Conservation (phyloP, 257 asterid species). For the Agastache rugosa region DNA sequence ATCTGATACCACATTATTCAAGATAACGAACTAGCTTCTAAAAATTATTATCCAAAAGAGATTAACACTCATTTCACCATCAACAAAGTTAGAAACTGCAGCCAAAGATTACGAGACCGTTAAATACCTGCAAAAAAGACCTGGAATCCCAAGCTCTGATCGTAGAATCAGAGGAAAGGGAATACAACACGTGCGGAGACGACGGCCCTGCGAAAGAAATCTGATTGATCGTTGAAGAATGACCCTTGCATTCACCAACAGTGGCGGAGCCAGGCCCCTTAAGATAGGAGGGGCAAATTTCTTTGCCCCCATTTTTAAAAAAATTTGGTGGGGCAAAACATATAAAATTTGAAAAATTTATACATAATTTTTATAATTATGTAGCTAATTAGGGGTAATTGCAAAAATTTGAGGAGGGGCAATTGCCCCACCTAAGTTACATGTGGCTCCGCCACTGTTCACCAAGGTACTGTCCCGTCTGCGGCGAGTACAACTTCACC, state of each 20-base stretch:
- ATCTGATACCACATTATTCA: not conserved
- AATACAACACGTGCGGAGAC: constrained; percentile 69
- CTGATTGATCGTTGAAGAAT: constrained; percentile 75
- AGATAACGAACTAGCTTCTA: not conserved
- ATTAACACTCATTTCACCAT: not conserved
- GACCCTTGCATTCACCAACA: constrained; percentile 82
- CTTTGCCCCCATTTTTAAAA: too few relatives aligned
- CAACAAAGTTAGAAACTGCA: not conserved
- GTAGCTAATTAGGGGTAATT: too few relatives aligned
- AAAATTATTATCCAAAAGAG: not conserved
- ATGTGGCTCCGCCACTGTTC: too few relatives aligned
- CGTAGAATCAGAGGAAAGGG: constrained; percentile 86
- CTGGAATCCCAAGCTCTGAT: constrained; percentile 96
- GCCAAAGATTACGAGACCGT: not conserved
- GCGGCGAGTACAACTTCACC: constrained; percentile 88
- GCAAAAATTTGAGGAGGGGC: too few relatives aligned
- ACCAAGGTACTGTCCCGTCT: constrained; percentile 84
- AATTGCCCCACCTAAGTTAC: too few relatives aligned
- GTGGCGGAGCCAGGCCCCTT: too few relatives aligned
- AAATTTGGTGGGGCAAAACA: too few relatives aligned
- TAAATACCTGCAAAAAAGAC: constrained; percentile 72
- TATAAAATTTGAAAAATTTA: too few relatives aligned
- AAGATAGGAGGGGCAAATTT: too few relatives aligned
- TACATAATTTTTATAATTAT: too few relatives aligned
- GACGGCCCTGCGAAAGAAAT: constrained; percentile 66